Percentiles rank a stretch among this genome's conserved stretches.
phyloP scores from a whole-genome alignment of 345 rosid species.

The Stellera chamaejasme region DNA sequence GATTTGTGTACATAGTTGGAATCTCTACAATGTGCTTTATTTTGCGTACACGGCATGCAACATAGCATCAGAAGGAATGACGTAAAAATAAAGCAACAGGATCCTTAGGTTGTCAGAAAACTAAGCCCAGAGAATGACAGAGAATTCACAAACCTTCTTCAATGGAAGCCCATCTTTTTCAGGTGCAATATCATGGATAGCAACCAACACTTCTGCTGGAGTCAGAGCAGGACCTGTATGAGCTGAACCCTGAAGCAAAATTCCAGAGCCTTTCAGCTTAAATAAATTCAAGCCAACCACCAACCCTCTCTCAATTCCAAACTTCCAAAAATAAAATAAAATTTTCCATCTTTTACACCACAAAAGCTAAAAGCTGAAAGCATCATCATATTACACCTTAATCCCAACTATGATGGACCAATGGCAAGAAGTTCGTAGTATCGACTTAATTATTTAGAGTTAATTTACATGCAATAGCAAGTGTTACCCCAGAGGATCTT shows the following conservation, averaged over 20 bases:
- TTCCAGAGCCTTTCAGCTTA: constrained; percentile 4
- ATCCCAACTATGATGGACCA: no score
- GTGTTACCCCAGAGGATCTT: no score
- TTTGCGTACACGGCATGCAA: neutral
- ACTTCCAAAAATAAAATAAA: no score
- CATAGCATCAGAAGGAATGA: neutral
- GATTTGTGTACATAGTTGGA: no score
- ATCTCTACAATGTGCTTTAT: no score
- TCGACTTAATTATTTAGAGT: no score
- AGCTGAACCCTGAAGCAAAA: constrained; percentile 81
- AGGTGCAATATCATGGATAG: constrained; percentile 84
- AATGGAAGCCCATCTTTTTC: constrained; percentile 81
- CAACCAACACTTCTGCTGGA: constrained; percentile 93
- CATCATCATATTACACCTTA: no score
- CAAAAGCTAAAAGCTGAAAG: no score
- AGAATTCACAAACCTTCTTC: constrained; percentile 51
- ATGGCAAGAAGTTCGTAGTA: no score
- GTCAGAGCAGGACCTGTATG: constrained; percentile 98
- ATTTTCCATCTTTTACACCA: no score
- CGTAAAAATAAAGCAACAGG: neutral
- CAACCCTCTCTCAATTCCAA: neutral
- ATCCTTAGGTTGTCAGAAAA: constrained; percentile 5
- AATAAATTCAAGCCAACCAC: neutral
- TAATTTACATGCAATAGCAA: no score
- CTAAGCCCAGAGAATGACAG: neutral